Evolutionary conservation across 345 rosid species (phyloP).

Genomic region (Hibiscus trionum): DNA sequence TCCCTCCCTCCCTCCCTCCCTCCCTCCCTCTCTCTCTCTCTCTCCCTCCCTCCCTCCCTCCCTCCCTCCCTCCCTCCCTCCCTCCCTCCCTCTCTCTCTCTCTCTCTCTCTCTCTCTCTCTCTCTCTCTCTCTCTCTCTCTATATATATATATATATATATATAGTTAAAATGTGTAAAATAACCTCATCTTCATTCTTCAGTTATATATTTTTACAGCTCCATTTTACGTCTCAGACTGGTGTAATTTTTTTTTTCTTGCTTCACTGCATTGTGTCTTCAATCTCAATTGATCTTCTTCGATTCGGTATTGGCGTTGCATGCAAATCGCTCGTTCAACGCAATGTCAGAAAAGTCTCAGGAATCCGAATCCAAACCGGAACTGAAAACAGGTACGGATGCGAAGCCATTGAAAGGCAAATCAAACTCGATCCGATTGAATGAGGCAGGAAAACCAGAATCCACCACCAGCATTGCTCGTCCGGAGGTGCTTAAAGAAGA

Average conservation of each 20-base stretch:
- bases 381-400: neutral
- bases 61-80: too few species aligned
- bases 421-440: neutral
- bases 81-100: too few species aligned
- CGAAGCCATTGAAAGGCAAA: neutral
- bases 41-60: too few species aligned
- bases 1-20: too few species aligned
- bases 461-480: constrained; percentile 21
- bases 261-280: neutral
- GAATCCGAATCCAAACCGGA: constrained; percentile 2
- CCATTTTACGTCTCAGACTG: neutral
- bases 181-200: too few species aligned
- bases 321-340: neutral
- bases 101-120: too few species aligned
- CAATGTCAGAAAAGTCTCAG: neutral
- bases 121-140: too few species aligned
- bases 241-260: neutral
- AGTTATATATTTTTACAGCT: neutral
- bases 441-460: constrained; percentile 2
- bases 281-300: neutral
- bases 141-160: too few species aligned
- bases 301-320: neutral
- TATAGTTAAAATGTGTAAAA: too few species aligned
- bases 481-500: constrained; percentile 42
- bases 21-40: too few species aligned